Evolutionary conservation across 2,329 filamentous ascomycete species (phyloP), one percentile per base, ranked within the genome.

Genomic region (Gliomastix tumulicola): DNA sequence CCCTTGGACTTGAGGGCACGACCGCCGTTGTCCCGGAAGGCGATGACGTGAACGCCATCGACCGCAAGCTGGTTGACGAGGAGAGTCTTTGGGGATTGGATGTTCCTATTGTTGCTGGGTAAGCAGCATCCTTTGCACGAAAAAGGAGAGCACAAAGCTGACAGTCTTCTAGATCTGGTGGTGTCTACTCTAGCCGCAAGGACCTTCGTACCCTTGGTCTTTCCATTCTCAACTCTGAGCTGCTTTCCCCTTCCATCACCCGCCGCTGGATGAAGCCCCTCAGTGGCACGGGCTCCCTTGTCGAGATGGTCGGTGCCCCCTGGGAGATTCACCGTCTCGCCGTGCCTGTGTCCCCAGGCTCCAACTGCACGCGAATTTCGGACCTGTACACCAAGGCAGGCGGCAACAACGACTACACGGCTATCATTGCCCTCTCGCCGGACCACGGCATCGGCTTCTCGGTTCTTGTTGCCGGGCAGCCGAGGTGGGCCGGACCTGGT

Each of bases 321-420:
- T 50, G 47, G 47, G 46, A 49, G 32, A 49, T 50, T 13, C 31
- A 22, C 33, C 47, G 36, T 5, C 43, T 40, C 28, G 22, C 34
- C 34, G 22, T 43, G 15, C 37, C 46, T 17, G 23, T 31, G 9
- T 30, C 34, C 8, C 25, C 25, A 13, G 32, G 32, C 37, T 30
- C 23, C n/a, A 47, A 50, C 27, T 44, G 43, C 35, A 56, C 51
- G 27, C 50, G 51, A 2, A 38, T 51, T 2, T 47, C 52, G 2
- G 54, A 56, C 35, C 45, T 56, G 0, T 56, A 49, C 31, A 42
- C 44, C 21, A 50, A 51, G 37, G 30, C 41, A n/a, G 49, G 49
- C 21, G 48, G 41, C 5, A 52, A 55, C 18, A 46, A 44, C 5
- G 50, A 49, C 12, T 56, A 60, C 30, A 25, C 39, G 1, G 41